These are phyloP conservation scores for Colletotrichum caudatum DNA, from an alignment of 2,329 filamentous ascomycete species.

Conservation along the genomic window DNA sequence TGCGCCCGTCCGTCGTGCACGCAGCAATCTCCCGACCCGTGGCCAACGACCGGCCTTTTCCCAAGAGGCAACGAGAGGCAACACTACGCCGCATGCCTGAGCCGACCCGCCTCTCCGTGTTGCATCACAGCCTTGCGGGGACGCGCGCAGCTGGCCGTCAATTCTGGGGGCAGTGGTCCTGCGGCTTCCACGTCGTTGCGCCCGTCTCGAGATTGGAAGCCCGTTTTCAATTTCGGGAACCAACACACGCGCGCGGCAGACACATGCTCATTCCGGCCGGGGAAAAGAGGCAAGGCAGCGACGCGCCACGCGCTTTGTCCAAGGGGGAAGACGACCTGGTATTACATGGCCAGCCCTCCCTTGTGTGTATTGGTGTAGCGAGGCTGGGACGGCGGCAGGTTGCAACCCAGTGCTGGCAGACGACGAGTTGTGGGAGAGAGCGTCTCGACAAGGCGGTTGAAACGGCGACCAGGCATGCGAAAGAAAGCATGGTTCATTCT, in stretches of 20 bases:
- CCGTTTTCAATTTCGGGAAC: not conserved
- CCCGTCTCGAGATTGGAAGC: not conserved
- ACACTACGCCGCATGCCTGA: not conserved
- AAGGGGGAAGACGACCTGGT: not conserved
- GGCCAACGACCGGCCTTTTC: not conserved
- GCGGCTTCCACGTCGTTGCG: too few relatives aligned
- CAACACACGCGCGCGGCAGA: not conserved
- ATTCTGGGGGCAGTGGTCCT: not conserved
- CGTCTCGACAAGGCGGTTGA: too few relatives aligned
- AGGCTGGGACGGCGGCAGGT: too few relatives aligned
- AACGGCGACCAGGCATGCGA: too few relatives aligned
- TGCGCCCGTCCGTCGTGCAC: not conserved
- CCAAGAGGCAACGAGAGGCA: not conserved
- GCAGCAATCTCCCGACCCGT: not conserved
- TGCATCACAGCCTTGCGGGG: not conserved
- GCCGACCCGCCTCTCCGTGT: not conserved
- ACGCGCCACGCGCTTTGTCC: not conserved
- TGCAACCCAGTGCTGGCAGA: too few relatives aligned
- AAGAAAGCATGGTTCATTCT: not conserved
- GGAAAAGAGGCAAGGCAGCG: too few relatives aligned
- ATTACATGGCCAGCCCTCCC: too few relatives aligned
- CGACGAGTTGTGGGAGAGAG: too few relatives aligned
- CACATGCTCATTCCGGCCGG: too few relatives aligned
- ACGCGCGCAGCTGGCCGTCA: not conserved
- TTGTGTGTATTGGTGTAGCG: not conserved